These are phyloP conservation scores for Calonectria montana DNA, from an alignment of 2,329 filamentous ascomycete genomes.

Conservation along the genomic window DNA sequence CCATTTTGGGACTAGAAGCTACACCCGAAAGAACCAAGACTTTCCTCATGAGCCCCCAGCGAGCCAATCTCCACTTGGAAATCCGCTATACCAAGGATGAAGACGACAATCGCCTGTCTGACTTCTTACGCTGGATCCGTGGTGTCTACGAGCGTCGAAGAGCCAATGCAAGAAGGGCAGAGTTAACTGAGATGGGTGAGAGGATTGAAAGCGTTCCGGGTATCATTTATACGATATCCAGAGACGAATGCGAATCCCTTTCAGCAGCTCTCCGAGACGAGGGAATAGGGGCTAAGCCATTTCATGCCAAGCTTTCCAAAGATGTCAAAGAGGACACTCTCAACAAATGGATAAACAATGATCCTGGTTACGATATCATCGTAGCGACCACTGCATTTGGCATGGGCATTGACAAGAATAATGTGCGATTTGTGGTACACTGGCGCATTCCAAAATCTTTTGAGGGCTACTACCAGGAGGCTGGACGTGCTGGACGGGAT, in stretches of 20 bases:
- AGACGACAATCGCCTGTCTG: slow-evolving; percentile 75
- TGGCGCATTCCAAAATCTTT: slow-evolving; percentile 96
- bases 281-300: slow-evolving; percentile 78
- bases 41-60: slow-evolving; percentile 86
- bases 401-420: slow-evolving; percentile 97
- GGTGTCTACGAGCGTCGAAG: slow-evolving; percentile 77
- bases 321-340: slow-evolving; percentile 78
- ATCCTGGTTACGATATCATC: slow-evolving; percentile 86
- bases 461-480: slow-evolving; percentile 96
- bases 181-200: slow-evolving; percentile 66
- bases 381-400: slow-evolving; percentile 96
- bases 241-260: slow-evolving; percentile 79
- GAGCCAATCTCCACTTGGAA: slow-evolving; percentile 91
- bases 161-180: slow-evolving; percentile 66
- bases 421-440: slow-evolving; percentile 94
- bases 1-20: slow-evolving; percentile 75
- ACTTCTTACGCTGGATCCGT: slow-evolving; percentile 83
- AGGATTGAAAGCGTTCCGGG: slow-evolving; percentile 75
- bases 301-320: slow-evolving; percentile 77
- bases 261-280: slow-evolving; percentile 73
- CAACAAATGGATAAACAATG: slow-evolving; percentile 77
- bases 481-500: slow-evolving; percentile 89
- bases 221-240: slow-evolving; percentile 83
- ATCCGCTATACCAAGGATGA: slow-evolving; percentile 85
- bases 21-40: slow-evolving; percentile 69